Base-by-base conservation (phyloP, 176 grass and related monocot species). In the Triticum timopheevii region DNA sequence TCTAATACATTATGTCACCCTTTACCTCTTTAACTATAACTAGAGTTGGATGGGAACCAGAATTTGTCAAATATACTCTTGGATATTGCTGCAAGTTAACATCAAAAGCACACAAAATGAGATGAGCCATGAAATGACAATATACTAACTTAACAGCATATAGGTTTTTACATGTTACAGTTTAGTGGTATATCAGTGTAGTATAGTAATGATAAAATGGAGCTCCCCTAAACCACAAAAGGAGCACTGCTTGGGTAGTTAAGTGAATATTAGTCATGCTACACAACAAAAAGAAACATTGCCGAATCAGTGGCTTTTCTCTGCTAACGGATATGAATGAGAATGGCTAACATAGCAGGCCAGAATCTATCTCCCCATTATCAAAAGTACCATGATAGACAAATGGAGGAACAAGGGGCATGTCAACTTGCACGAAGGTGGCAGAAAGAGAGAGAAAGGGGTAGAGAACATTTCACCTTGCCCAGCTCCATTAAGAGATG, bases 401-500 rank as follows among this genome's bases (percentile, higher is more conserved):
- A 49, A 87, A 50, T 52, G 44, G 73, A 63, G 25, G 50, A 20
- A 68, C 6, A 93, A 79, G 10, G 59, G 52, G 34, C 8, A 4
- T 78, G 31, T 30, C 49, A 80, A 52, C 42, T 79, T 87, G 42
- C 4, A 89, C 10, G 31, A 38, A 54, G 65, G 59, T 74, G 33
- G 31, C 31, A 80, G 31, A 56, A 82, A 82, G 64, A 64, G 49
- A 24, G 54, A 80, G 63, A 66, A 38, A 39, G 59, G 23, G 52
- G 22, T 52, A 73, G 25, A 35, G 35, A 88, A 75, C 8, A 82
- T 36, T 69, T 78, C 56, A 98, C 96, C 93, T 95, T 89, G 44
- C 78, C 85, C 84, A 98, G 89, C 39, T 98, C 93, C 50, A 76
- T 86, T 84, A 98, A 88, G 63, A 98, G 83, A 81, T 93, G 89